Conservation (phyloP, 768 basidiomycete species). For the Russula lepida region DNA sequence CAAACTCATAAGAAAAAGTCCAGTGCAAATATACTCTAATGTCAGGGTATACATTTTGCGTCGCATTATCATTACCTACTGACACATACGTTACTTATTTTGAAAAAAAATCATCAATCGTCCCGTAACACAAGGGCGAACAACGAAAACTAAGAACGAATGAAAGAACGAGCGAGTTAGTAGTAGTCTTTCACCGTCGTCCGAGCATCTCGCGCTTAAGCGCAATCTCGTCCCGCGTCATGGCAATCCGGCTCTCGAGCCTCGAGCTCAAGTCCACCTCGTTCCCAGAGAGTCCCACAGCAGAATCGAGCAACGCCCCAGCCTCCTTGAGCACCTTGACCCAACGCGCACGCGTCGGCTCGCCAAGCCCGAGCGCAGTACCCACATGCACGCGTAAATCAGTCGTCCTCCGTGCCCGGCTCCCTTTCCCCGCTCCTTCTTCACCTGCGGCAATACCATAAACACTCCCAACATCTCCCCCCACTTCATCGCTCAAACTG, state of each 20-base stretch:
- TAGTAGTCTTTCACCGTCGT: not conserved
- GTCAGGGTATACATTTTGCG: not conserved
- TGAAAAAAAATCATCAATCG: not conserved
- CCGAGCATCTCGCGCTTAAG: constrained; percentile 46
- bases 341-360: constrained; percentile 33
- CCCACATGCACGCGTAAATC: constrained; percentile 7
- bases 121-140: not conserved
- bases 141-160: not conserved
- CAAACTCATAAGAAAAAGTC: too few species aligned
- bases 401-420: not conserved
- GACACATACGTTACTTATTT: not conserved
- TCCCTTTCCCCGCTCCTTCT: not conserved
- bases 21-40: too few species aligned
- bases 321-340: constrained; percentile 39
- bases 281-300: constrained; percentile 40
- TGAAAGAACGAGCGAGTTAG: not conserved
- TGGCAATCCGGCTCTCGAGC: constrained; percentile 58
- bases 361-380: constrained; percentile 16
- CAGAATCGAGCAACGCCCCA: constrained; percentile 42
- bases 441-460: not conserved
- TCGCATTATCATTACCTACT: not conserved
- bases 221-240: constrained; percentile 64
- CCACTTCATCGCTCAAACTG: constrained; percentile 7
- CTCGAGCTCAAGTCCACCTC: constrained; percentile 56
- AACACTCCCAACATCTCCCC: not conserved